phyloP scores from a whole-genome alignment of 208 protist genomes.

The Leishmania guyanensis region DNA sequence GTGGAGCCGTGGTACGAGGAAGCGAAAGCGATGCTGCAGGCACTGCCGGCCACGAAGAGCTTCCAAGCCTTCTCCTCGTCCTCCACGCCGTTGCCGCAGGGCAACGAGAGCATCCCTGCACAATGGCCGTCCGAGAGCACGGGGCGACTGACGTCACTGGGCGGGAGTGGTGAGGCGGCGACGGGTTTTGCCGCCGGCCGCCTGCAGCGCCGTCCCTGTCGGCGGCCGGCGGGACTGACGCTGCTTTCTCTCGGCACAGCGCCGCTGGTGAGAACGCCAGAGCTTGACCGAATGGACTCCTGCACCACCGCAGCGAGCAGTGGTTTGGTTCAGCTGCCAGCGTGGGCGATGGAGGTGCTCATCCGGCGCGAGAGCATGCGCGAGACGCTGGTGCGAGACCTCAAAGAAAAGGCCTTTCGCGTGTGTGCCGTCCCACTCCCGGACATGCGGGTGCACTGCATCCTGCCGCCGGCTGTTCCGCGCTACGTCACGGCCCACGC shows the following conservation, averaged over 20 bases:
- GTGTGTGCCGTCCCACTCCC: conserved; percentile 66
- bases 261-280: conserved; percentile 15
- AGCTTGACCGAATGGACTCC: conserved; percentile 20
- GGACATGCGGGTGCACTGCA: conserved; percentile 69
- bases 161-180: not conserved
- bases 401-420: conserved; percentile 50
- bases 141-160: conserved; percentile 2
- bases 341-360: conserved; percentile 41
- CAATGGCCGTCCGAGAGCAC: conserved; percentile 10
- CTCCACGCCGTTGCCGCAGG: conserved; percentile 20
- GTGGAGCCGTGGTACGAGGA: conserved; percentile 27
- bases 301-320: not conserved
- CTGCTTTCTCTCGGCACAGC: conserved; percentile 9
- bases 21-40: conserved; percentile 30
- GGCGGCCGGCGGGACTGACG: conserved; percentile 12
- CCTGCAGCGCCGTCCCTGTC: not conserved
- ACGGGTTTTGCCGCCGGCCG: conserved; percentile 4
- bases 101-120: conserved; percentile 17
- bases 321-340: conserved; percentile 24
- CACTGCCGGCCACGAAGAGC: conserved; percentile 17
- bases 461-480: conserved; percentile 57
- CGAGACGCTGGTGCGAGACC: conserved; percentile 50
- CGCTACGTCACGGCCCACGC: conserved; percentile 64
- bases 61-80: conserved; percentile 5
- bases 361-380: conserved; percentile 56